Evolutionary conservation across 345 rosid species (phyloP), one percentile per base, ranked within the genome.

Genomic region (Litchi chinensis): DNA sequence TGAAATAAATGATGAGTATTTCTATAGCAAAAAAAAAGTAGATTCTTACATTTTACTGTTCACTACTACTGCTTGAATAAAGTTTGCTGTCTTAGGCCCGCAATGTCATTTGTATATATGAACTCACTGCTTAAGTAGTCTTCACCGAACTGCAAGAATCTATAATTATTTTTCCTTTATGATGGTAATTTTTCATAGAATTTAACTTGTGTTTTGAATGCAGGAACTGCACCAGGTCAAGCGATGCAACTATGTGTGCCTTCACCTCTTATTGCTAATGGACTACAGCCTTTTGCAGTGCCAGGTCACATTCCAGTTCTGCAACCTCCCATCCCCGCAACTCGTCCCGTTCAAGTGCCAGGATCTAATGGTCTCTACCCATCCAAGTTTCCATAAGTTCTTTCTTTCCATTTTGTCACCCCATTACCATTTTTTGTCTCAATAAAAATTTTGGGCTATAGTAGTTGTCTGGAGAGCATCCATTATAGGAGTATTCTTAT

Each of bases 291-390:
- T 18, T 80, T 79, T 52, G 75, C 84, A 6, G 74, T 83, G 81
- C 83, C 89, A 40, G 63, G 76, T 60, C 87, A 86, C 70, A 67
- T 85, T 76, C 87, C 88, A 7, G 76, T 78, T 60, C 65, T 91
- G 81, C 93, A 91, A 59, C 81, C 90, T 13, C 85, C 87, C 44
- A 76, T 83, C 64, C 85, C 91, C 0, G 60, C 74, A 13, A 84
- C 79, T 73, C 77, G 70, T 32, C 75, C 86, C 57, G 70, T 79
- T 44, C 86, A 81, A 48, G 76, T 82, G 26, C 87, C 88, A 0
- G 89, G 86, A 59, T 79, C 91, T 6, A 89, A 82, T 71, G 82
- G 84, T 73, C 78, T 79, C 65, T 83, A 67, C 66, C 69, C 78
- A 73, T 56, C 91, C 68, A 88, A 89, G 83, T 80, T 87, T 78